Conservation (phyloP, 2,329 filamentous ascomycete genomes). For the Daldinia sp. region DNA sequence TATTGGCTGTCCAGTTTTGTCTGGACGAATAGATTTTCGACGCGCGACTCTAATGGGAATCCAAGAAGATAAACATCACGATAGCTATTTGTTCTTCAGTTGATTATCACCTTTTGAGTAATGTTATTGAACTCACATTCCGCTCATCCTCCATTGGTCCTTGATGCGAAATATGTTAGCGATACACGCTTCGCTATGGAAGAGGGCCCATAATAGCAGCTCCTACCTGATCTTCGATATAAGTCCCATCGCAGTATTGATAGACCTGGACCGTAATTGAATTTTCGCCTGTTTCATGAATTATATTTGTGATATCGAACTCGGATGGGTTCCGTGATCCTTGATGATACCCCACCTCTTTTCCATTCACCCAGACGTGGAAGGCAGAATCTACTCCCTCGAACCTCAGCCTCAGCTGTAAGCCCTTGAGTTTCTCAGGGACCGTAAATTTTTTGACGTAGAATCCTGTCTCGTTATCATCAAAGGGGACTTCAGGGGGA, state of each 20-base stretch:
- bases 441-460: conserved; percentile 65
- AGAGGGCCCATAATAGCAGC: background rate
- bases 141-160: conserved; percentile 71
- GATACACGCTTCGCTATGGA: too few relatives aligned
- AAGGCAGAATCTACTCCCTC: conserved; percentile 74
- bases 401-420: conserved; percentile 68
- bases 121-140: conserved; percentile 54
- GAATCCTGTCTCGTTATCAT: conserved; percentile 66
- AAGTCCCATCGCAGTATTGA: conserved; percentile 71
- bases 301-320: conserved; percentile 67
- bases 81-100: conserved; percentile 50
- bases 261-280: conserved; percentile 69
- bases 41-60: conserved; percentile 65
- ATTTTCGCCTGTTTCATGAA: conserved; percentile 58
- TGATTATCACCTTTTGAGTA: too few relatives aligned
- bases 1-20: conserved; percentile 66
- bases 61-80: conserved; percentile 71
- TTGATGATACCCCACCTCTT: conserved; percentile 70
- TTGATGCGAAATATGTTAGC: conserved; percentile 37
- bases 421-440: conserved; percentile 53
- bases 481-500: conserved; percentile 67
- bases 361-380: conserved; percentile 71
- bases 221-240: conserved; percentile 67
- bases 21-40: conserved; percentile 67
- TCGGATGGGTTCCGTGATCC: conserved; percentile 72